A percentile compares a stretch with the other conserved stretches of the same genome.
These are phyloP conservation scores for Rhipidocladum racemiflorum DNA, from an alignment of 176 grass and related monocot species.

Conservation along the genomic window DNA sequence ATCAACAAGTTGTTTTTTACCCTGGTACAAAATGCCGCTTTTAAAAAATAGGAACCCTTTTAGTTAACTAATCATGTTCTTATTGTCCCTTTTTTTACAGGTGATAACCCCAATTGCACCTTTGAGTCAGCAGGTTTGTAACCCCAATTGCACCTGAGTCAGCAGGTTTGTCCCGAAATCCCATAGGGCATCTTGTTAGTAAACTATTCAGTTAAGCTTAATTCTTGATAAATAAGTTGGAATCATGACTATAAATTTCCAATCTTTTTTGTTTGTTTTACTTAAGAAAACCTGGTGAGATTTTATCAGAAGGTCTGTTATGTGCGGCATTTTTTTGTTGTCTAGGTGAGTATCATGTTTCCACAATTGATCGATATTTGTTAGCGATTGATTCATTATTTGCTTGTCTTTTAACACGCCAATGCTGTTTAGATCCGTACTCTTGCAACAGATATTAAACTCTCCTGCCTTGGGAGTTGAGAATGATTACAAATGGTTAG, in stretches of 20 bases:
- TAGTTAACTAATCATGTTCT: background rate
- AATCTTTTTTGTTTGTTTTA: background rate
- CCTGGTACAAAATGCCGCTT: too few relatives aligned
- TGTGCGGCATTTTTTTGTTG: background rate
- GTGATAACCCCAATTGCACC: constrained; percentile 96
- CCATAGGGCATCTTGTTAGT: too few relatives aligned
- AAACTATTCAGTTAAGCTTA: too few relatives aligned
- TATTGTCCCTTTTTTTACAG: constrained; percentile 49
- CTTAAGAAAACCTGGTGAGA: background rate
- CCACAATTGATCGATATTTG: background rate
- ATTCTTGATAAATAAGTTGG: background rate
- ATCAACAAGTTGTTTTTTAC: too few relatives aligned
- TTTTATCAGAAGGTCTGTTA: background rate
- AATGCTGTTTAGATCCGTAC: background rate
- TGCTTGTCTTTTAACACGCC: background rate
- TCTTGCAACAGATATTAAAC: constrained; percentile 59
- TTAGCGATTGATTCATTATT: background rate
- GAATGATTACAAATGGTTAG: too few relatives aligned
- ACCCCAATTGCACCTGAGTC: too few relatives aligned
- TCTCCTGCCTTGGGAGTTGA: too few relatives aligned
- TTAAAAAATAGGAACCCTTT: too few relatives aligned
- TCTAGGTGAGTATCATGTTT: background rate
- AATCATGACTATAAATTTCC: background rate
- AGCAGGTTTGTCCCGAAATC: too few relatives aligned
- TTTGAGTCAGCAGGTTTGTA: constrained; percentile 94